phyloP scores from a whole-genome alignment of 495 filamentous ascomycete genomes.

The Aspergillus carlsbadensis region DNA sequence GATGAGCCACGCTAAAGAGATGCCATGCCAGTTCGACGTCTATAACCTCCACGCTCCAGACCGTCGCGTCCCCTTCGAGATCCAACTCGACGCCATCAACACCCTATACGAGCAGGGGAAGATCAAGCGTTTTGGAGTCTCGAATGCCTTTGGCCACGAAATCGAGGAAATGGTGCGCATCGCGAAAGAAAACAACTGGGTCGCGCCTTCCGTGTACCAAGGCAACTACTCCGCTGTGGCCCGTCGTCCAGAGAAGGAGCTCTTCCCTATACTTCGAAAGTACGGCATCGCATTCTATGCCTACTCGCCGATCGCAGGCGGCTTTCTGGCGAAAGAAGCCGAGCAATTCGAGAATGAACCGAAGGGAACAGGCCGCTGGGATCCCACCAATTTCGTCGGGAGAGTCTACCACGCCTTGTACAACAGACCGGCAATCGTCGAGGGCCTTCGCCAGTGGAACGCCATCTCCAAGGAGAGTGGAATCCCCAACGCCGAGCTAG shows the following conservation, averaged over 20 bases:
- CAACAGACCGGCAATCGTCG: slow-evolving; percentile 6
- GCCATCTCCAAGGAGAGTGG: slow-evolving; percentile 21
- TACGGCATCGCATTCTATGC: slow-evolving; percentile 46
- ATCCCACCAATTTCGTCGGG: no score
- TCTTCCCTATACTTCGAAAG: slow-evolving; percentile 44
- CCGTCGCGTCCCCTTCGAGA: slow-evolving; percentile 40
- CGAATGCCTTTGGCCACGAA: slow-evolving; percentile 44
- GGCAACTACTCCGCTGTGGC: slow-evolving; percentile 46
- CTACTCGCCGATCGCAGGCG: slow-evolving; percentile 54
- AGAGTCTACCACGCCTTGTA: no score
- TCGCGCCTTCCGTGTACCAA: slow-evolving; percentile 49
- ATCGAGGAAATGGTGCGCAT: slow-evolving; percentile 42
- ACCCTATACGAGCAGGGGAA: slow-evolving; percentile 35
- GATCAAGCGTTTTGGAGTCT: slow-evolving; percentile 44
- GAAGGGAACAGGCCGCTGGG: no score
- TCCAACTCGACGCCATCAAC: slow-evolving; percentile 41
- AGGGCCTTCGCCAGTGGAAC: slow-evolving; percentile 34
- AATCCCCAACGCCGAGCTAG: slow-evolving; percentile 35
- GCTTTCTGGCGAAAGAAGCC: slow-evolving; percentile 34
- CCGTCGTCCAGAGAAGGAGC: slow-evolving; percentile 39
- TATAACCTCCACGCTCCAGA: slow-evolving; percentile 47
- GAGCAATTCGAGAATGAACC: not conserved
- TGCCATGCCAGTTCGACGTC: slow-evolving; percentile 36
- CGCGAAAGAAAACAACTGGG: slow-evolving; percentile 38
- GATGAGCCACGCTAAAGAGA: not conserved